Conservation (phyloP, 2,329 filamentous ascomycete genomes). For the Pseudopithomyces maydicus region DNA sequence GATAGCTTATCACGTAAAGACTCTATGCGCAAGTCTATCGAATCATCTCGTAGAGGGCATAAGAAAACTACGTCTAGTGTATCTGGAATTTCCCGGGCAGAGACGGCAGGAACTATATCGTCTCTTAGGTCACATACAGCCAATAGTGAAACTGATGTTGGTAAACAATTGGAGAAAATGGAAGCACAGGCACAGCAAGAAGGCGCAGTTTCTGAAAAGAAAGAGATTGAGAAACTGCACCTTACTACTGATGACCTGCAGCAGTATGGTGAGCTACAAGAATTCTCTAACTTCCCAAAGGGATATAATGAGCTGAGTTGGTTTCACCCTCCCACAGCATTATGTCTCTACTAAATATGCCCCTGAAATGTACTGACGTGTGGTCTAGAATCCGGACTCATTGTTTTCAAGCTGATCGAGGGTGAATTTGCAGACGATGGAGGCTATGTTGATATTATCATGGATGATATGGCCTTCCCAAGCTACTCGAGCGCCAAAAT, state of each 20-base stretch:
- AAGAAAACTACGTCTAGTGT: conserved; percentile 21
- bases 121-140: conserved; percentile 40
- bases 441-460: conserved; percentile 82
- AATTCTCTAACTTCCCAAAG: conserved; percentile 16
- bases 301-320: conserved; percentile 31
- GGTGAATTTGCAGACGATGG: conserved; percentile 79
- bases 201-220: conserved; percentile 56
- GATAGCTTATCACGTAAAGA: conserved; percentile 27
- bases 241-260: conserved; percentile 80
- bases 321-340: conserved; percentile 25
- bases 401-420: conserved; percentile 94
- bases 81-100: conserved; percentile 29
- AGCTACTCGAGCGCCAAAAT: conserved; percentile 83
- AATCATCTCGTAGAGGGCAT: conserved; percentile 20
- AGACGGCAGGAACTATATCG: conserved; percentile 49
- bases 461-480: conserved; percentile 94
- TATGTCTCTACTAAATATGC: conserved; percentile 17
- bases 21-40: conserved; percentile 24
- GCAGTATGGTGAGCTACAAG: conserved; percentile 66
- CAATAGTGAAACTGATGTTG: conserved; percentile 46
- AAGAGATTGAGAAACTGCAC: conserved; percentile 73
- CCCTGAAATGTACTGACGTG: conserved; percentile 38
- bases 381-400: conserved; percentile 76
- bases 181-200: conserved; percentile 53
- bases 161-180: conserved; percentile 53